Evolutionary conservation across 2,329 filamentous ascomycete genomes (phyloP).

Genomic region (Sclerotinia spermophila): DNA sequence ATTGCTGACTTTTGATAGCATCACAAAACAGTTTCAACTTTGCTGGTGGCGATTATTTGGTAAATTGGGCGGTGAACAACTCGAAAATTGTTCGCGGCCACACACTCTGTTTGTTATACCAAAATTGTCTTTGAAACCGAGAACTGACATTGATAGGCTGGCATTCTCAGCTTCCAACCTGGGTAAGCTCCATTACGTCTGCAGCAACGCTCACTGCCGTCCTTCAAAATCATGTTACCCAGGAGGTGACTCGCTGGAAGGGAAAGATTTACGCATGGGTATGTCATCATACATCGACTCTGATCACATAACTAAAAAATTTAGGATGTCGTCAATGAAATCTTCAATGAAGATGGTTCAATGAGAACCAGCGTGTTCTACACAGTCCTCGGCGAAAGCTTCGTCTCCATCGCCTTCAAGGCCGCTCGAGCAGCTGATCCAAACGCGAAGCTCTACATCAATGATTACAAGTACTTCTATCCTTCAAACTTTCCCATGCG

Average conservation of each 20-base stretch:
- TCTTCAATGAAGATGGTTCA: constrained; percentile 46
- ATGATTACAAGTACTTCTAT: constrained; percentile 58
- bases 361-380: constrained; percentile 51
- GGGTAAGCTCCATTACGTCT: constrained; percentile 53
- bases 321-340: constrained; percentile 60
- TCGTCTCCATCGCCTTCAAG: constrained; percentile 66
- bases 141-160: constrained; percentile 48
- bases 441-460: constrained; percentile 68
- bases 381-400: constrained; percentile 65
- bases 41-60: constrained; percentile 53
- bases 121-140: constrained; percentile 51
- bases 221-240: constrained; percentile 57
- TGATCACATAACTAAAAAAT: background rate
- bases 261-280: constrained; percentile 58
- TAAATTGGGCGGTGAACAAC: constrained; percentile 55
- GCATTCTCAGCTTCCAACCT: constrained; percentile 57
- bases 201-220: constrained; percentile 50
- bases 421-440: constrained; percentile 66
- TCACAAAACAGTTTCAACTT: constrained; percentile 53
- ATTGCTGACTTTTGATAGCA: constrained; percentile 14
- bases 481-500: constrained; percentile 37
- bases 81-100: constrained; percentile 60
- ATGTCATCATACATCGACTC: background rate
- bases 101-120: constrained; percentile 53
- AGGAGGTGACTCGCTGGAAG: constrained; percentile 56